Base-by-base conservation (phyloP, 108 stramenopile species). In the Pseudonitzschia multistriata region DNA sequence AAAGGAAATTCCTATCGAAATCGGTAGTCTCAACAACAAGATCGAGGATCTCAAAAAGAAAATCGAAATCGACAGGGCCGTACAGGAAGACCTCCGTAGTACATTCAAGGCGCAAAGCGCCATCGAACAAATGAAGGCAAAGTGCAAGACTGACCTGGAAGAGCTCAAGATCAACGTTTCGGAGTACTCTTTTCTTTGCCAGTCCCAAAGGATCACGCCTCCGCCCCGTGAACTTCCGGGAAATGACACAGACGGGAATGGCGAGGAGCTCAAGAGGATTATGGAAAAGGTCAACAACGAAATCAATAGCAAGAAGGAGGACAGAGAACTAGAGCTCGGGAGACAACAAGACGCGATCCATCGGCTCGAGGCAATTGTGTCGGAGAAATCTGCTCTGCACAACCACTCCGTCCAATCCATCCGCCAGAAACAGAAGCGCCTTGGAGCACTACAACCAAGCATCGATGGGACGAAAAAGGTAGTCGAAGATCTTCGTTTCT, bases 1-100 rank as follows among this genome's bases (percentile, higher is more conserved):
- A n/a, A 69, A 59, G 15, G 76, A 91, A 27, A 96, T 92, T 63
- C 79, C 87, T 5, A 74, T 72, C 29, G 92, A 96, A 71, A 89
- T 96, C 62, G 77, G 78, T 6, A 82, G 82, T 19, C 60, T 81
- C 10, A 90, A 93, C 70, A 79, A 75, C 28, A 90, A 87, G 59
- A 63, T 83, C 27, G 80, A 85, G 68, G 27, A 63, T 62, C 34
- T 90, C 72, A 71, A 80, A 65, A 54, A 69, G 42, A 67, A 83
- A 15, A 76, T 87, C 22, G 86, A 91, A 49, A 83, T 87, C 49
- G 84, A 88, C 62, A 74, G 83, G 35, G 78, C 80, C 33, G 78
- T 79, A 8, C 77, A 91, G 10, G 68, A 81, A 10, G 59, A 83
- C 63, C 84, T 96, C 14, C 79, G 90, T 7, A 54, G 73, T 24